Evolutionary conservation across 805 yeast genomes (phyloP).

Genomic region (Lipomyces oligophaga): DNA sequence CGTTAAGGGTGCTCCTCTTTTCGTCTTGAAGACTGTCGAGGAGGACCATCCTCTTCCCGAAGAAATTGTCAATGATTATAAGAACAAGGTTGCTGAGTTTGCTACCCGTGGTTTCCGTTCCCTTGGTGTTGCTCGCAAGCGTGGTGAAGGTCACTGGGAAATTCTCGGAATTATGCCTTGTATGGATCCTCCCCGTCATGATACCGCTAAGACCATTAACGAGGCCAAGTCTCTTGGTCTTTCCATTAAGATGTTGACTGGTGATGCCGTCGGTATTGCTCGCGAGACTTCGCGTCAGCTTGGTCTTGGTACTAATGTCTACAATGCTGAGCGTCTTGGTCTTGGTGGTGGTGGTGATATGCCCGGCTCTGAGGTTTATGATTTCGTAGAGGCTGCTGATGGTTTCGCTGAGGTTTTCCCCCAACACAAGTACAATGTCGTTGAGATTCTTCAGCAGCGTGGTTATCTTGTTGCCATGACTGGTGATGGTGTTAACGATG

Average conservation of each 20-base stretch:
- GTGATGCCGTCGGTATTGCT: slow-evolving; percentile 99
- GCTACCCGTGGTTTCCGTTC: slow-evolving; percentile 99
- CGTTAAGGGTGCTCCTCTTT: slow-evolving; percentile 98
- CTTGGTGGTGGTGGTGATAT: slow-evolving; percentile 70
- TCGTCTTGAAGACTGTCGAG: slow-evolving; percentile 93
- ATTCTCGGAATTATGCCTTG: slow-evolving; percentile 97
- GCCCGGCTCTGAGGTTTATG: slow-evolving; percentile 64
- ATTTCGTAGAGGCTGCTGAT: slow-evolving; percentile 81
- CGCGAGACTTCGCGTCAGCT: slow-evolving; percentile 97
- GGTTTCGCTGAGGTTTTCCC: slow-evolving; percentile 82
- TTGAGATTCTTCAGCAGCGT: slow-evolving; percentile 59
- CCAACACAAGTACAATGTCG: slow-evolving; percentile 63
- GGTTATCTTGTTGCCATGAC: slow-evolving; percentile 68
- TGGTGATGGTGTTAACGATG: slow-evolving; percentile 69
- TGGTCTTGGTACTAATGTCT: slow-evolving; percentile 93
- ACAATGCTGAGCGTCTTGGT: slow-evolving; percentile 95
- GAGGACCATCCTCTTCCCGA: slow-evolving; percentile 96
- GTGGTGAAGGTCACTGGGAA: slow-evolving; percentile 98
- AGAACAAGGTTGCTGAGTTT: slow-evolving; percentile 95
- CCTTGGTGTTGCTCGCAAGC: slow-evolving; percentile 97
- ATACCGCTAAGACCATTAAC: slow-evolving; percentile 88
- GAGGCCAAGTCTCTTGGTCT: slow-evolving; percentile 91
- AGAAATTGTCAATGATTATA: slow-evolving; percentile 88
- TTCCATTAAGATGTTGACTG: slow-evolving; percentile 96
- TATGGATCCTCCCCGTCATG: slow-evolving; percentile 99